These are phyloP conservation scores for Hypoxylon sp. DNA, from an alignment of 2,329 filamentous ascomycete species.

Conservation along the genomic window DNA sequence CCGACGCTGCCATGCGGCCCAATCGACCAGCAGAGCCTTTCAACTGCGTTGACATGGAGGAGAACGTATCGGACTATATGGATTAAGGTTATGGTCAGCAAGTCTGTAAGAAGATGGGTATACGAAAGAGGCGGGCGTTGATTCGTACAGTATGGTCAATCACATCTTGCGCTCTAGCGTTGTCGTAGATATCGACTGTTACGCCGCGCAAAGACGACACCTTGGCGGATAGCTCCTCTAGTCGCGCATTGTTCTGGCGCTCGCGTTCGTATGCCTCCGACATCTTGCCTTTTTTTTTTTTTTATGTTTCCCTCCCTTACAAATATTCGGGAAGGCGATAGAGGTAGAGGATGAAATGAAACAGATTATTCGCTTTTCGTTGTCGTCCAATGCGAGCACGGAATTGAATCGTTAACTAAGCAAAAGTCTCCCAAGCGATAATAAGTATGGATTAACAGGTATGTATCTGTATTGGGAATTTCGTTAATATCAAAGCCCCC, in stretches of 20 bases:
- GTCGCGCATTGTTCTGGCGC: slow-evolving; percentile 93
- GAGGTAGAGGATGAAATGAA: background rate
- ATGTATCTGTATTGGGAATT: slow-evolving; percentile 6
- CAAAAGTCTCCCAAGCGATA: background rate
- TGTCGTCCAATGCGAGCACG: slow-evolving; percentile 9
- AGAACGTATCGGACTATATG: slow-evolving; percentile 87
- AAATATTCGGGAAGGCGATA: background rate
- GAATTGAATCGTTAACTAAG: slow-evolving; percentile 1
- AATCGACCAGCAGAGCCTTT: slow-evolving; percentile 87
- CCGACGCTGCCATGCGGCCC: slow-evolving; percentile 89
- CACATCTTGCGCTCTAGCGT: slow-evolving; percentile 87
- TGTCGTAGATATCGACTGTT: slow-evolving; percentile 98
- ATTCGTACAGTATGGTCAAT: slow-evolving; percentile 85
- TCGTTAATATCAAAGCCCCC: slow-evolving; percentile 12
- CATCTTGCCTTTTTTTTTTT: slow-evolving; percentile 71
- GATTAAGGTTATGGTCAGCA: slow-evolving; percentile 5
- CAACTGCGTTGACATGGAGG: slow-evolving; percentile 84
- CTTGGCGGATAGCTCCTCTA: slow-evolving; percentile 91
- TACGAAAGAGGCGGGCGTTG: background rate
- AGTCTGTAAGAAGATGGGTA: background rate
- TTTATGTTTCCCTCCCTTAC: slow-evolving; percentile 12
- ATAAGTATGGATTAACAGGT: slow-evolving; percentile 1
- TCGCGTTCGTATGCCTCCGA: slow-evolving; percentile 85
- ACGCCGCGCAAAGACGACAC: slow-evolving; percentile 93
- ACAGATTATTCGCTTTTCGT: background rate